Evolutionary conservation across 78 protist genomes (phyloP), one percentile per base, ranked within the genome.

Genomic region (Trichosphaerium sp.): DNA sequence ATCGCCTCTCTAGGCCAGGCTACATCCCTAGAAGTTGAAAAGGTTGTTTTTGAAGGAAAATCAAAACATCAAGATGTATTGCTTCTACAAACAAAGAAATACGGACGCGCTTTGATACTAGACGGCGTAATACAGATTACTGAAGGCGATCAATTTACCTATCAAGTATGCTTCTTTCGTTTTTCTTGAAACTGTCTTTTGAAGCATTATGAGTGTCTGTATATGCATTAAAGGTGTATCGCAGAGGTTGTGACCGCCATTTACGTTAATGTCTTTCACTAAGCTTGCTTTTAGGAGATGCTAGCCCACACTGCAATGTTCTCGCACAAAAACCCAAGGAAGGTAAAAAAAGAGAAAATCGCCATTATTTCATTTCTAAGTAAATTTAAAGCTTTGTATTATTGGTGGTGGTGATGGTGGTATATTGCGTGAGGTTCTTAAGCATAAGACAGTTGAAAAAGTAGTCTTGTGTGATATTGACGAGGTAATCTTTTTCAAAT

Each of bases 321-420:
- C 74, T 18, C 90, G 4, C 98, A 94, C 61, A 90, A 92, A 29
- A 47, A 61, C 39, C 94, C 94, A 34, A n/a, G 72, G 49, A 21
- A 32, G 10, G 83, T 60, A n/a, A n/a, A n/a, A n/a, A n/a, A 10
- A 54, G 10, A 21, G 26, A 31, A 31, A 32, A 29, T 12, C 6
- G 58, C 8, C 40, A 23, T 10, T 32, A 25, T 23, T 12, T 7
- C 34, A 43, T 58, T n/a, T 10, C 35, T 56, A 4, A 2, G n/a
- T n/a, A n/a, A 2, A 28, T 65, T 41, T 57, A 15, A 66, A 58
- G 58, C 91, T 95, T 23, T 82, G 89, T 32, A 77, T 95, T 34
- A 84, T 95, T 21, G 99, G 99, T 39, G 99, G 97, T 47, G 99
- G 99, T 29, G 99, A 95, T 43, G 99, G 99, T 52, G 99, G 99